phyloP scores from a whole-genome alignment of 805 yeast species.

The Pichia manshurica region DNA sequence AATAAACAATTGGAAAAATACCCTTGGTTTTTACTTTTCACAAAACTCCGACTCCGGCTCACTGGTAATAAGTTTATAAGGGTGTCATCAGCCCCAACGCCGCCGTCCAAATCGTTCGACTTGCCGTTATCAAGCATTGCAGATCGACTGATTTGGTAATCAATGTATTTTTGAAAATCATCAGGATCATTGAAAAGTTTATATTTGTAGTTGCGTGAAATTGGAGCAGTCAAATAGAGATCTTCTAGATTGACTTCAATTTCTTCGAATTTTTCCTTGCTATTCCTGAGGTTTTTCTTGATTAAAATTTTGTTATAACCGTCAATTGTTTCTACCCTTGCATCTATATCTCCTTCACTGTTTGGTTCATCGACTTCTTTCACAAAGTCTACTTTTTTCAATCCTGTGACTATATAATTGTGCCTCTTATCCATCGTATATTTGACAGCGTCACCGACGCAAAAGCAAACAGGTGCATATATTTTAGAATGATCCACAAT shows the following conservation, averaged over 20 bases:
- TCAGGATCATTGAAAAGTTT: conserved; percentile 16
- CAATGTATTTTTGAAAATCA: conserved; percentile 13
- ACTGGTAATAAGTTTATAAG: background rate
- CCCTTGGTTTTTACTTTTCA: conserved; percentile 1
- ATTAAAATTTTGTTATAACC: conserved; percentile 13
- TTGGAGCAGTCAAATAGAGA: conserved; percentile 9
- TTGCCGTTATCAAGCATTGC: background rate
- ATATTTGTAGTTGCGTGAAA: conserved; percentile 8
- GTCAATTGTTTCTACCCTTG: conserved; percentile 10
- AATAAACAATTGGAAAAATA: conserved; percentile 14
- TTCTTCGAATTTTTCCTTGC: conserved; percentile 5
- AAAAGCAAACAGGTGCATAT: conserved; percentile 18
- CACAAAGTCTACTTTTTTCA: no score
- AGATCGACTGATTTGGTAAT: conserved; percentile 5
- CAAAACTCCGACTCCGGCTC: background rate
- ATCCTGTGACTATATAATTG: conserved; percentile 16
- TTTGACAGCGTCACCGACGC: conserved; percentile 17
- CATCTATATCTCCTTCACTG: background rate
- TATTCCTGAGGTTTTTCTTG: background rate
- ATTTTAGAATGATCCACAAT: conserved; percentile 9
- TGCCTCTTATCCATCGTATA: conserved; percentile 5
- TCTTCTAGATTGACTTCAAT: conserved; percentile 8
- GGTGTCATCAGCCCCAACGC: background rate
- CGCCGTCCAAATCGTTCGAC: background rate
- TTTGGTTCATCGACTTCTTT: background rate